Evolutionary conservation across 225 moss, liverwort and hornwort species (phyloP).

Genomic region (Polytrichum formosum): DNA sequence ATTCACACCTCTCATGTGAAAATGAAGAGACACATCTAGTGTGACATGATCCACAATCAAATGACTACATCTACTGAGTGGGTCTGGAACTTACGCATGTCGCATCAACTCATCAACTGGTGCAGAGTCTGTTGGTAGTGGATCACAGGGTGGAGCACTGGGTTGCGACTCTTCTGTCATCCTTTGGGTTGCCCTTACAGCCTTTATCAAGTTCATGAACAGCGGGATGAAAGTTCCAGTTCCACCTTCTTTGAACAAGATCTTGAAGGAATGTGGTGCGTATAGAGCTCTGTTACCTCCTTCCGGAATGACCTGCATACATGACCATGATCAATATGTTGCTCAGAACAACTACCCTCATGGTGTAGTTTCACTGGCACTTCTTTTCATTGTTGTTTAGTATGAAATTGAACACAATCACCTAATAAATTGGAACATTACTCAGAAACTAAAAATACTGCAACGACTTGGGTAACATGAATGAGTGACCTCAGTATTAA

Average conservation of each 20-base stretch:
- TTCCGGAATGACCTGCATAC: slow-evolving; percentile 79
- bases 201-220: slow-evolving; percentile 75
- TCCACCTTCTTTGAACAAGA: slow-evolving; percentile 92
- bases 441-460: no score
- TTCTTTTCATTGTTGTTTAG: no score
- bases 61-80: neutral
- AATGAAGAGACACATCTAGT: neutral
- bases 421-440: no score
- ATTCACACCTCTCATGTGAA: neutral
- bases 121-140: slow-evolving; percentile 69
- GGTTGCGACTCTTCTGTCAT: slow-evolving; percentile 44
- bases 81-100: slow-evolving; percentile 73
- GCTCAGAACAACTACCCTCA: no score
- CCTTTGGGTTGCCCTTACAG: slow-evolving; percentile 58
- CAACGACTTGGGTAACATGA: no score
- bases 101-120: slow-evolving; percentile 89
- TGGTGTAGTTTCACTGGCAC: no score
- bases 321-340: neutral
- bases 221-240: slow-evolving; percentile 95
- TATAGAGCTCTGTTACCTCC: slow-evolving; percentile 73
- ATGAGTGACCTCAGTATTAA: no score
- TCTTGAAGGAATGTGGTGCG: slow-evolving; percentile 71
- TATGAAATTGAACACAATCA: no score
- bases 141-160: slow-evolving; percentile 70
- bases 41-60: no score